Base-by-base conservation (phyloP, 83 land plant genomes). In the Isoetes engelmannii region DNA sequence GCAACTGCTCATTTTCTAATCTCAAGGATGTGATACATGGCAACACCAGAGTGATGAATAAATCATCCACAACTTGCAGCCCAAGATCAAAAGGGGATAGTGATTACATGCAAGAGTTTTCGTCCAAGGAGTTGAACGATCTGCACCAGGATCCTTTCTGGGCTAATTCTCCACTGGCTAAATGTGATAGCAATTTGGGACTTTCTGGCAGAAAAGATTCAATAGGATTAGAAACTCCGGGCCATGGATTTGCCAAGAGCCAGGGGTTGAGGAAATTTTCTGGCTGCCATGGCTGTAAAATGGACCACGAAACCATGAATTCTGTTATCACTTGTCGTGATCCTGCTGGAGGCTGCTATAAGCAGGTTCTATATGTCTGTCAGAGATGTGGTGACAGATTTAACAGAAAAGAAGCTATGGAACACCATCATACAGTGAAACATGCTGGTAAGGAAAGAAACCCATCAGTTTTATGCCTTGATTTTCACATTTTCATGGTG, bases 391-490 rank as follows among this genome's bases (percentile, higher is more conserved):
- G 95, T 5, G 97, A 92, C 69, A 76, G 80, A 41, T 89, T 89
- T 64, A 59, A 57, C 53, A 89, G 85, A 68, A 72, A 73, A 74
- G 95, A 87, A 57, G 87, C 86, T 67, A 69, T 82, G 44, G 96
- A 89, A 67, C 69, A 80, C 3, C 97, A 92, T 61, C 95, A 89
- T 63, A 85, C 86, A 69, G 80, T 87, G 45, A 87, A 84, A 63
- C 97, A 92, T 75, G 95, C 97, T 59, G 92, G 97, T 92, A 63
- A 59, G 80, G n/a, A n/a, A n/a, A n/a, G n/a, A n/a, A n/a, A n/a
- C n/a, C n/a, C n/a, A n/a, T n/a, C n/a, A n/a, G n/a, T n/a, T n/a
- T n/a, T n/a, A n/a, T n/a, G n/a, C n/a, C n/a, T n/a, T n/a, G n/a
- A n/a, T n/a, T n/a, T n/a, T n/a, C n/a, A n/a, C 48, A 5, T 61